Percentiles rank a stretch among this genome's conserved stretches.
These are phyloP conservation scores for Neodidymelliopsis sp. DNA, from an alignment of 2,329 filamentous ascomycete genomes.

Conservation along the genomic window DNA sequence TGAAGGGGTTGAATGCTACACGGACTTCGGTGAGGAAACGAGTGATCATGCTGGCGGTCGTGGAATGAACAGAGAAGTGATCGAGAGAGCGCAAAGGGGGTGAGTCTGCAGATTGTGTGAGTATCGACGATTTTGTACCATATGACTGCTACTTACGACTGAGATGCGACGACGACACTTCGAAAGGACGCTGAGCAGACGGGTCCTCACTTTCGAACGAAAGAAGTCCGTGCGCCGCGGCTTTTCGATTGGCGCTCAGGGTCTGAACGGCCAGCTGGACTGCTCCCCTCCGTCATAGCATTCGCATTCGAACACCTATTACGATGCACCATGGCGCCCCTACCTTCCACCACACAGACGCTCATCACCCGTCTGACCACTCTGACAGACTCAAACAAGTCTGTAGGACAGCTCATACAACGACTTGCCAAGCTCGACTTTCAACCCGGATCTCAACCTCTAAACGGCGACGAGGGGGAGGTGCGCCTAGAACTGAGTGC, in stretches of 20 bases:
- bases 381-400: constrained; percentile 62
- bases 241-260: constrained; percentile 19
- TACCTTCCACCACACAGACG: constrained; percentile 44
- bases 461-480: constrained; percentile 68
- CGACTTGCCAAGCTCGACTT: constrained; percentile 66
- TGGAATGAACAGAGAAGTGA: not conserved
- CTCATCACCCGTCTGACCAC: constrained; percentile 59
- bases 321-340: constrained; percentile 42
- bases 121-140: not conserved
- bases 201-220: constrained; percentile 13
- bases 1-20: constrained; percentile 93
- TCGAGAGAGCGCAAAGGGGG: not conserved
- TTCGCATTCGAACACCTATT: constrained; percentile 35
- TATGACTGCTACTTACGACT: not conserved
- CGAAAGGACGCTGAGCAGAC: not conserved
- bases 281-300: constrained; percentile 41
- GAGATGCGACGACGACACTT: constrained; percentile 1
- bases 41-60: constrained; percentile 71
- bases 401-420: constrained; percentile 62
- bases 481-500: constrained; percentile 74
- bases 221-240: constrained; percentile 30
- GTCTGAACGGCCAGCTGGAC: constrained; percentile 27
- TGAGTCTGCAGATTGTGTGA: not conserved
- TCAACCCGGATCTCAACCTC: constrained; percentile 67
- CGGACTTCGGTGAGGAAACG: constrained; percentile 85